phyloP scores from a whole-genome alignment of 108 stramenopile genomes.

The Parietichytrium sp. region DNA sequence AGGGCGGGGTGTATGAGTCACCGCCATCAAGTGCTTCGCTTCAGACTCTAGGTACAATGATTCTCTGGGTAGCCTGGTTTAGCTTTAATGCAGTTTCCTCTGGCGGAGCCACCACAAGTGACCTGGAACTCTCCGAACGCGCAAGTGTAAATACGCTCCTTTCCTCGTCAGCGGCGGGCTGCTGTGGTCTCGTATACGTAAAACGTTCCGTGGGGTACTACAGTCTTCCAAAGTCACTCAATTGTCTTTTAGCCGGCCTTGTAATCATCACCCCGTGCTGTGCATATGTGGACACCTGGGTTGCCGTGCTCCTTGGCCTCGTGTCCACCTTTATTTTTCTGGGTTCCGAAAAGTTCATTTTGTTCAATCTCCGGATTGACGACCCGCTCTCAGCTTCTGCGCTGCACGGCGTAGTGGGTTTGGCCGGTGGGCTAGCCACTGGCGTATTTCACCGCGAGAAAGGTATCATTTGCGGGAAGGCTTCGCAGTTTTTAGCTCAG shows the following conservation, averaged over 20 bases:
- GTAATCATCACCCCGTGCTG: not conserved
- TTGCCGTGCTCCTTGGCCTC: not conserved
- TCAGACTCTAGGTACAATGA: not conserved
- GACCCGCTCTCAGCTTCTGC: not conserved
- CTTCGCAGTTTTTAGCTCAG: not conserved
- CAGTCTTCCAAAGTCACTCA: not conserved
- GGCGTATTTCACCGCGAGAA: not conserved
- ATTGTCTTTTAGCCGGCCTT: not conserved
- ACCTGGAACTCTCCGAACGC: conserved; percentile 22
- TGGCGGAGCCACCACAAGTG: not conserved
- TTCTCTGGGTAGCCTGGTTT: conserved; percentile 41
- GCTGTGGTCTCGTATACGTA: not conserved
- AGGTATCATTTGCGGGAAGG: not conserved
- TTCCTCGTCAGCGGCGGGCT: conserved; percentile 35
- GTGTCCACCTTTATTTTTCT: not conserved
- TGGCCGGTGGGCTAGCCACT: not conserved
- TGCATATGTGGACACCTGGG: not conserved
- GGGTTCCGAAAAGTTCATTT: not conserved
- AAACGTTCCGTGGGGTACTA: not conserved
- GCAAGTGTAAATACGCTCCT: conserved; percentile 42
- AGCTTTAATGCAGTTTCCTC: conserved; percentile 44
- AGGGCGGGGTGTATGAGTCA: not conserved
- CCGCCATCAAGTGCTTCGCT: not conserved
- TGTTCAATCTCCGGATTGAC: not conserved
- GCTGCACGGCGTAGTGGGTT: not conserved